Evolutionary conservation across 768 basidiomycete genomes (phyloP).

Genomic region (Mrakia blollopis): DNA sequence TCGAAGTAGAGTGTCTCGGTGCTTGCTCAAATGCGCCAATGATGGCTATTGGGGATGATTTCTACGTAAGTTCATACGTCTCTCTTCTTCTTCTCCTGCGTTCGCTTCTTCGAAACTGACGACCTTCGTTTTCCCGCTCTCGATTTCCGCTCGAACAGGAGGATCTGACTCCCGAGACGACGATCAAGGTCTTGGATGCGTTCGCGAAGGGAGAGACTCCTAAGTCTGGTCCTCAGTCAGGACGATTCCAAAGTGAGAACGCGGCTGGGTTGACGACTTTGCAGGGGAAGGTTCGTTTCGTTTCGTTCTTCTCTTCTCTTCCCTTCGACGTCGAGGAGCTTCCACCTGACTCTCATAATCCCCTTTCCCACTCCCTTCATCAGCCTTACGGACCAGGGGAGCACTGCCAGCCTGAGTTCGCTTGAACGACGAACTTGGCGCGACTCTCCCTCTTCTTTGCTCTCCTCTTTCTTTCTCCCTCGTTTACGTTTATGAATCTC

Average conservation of each 20-base stretch:
- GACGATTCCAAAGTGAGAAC: conserved; percentile 83
- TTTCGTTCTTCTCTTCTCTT: not conserved
- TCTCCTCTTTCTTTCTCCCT: not conserved
- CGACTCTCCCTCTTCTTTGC: not conserved
- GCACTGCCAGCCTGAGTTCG: conserved; percentile 78
- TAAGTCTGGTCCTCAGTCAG: conserved; percentile 88
- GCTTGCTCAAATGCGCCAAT: conserved; percentile 91
- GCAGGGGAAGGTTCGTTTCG: conserved; percentile 57
- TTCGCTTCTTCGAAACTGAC: not conserved
- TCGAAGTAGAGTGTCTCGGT: conserved; percentile 98
- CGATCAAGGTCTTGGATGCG: conserved; percentile 46
- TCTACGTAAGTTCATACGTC: conserved; percentile 61
- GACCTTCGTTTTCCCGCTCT: too few relatives aligned
- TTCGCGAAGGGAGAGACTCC: conserved; percentile 65
- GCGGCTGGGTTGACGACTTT: conserved; percentile 82
- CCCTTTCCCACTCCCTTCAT: not conserved
- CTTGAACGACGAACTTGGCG: conserved; percentile 32
- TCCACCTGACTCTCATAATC: too few relatives aligned
- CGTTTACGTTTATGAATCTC: not conserved
- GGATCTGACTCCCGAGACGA: conserved; percentile 50
- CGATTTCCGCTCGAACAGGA: conserved; percentile 37
- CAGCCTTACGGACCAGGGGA: conserved; percentile 94
- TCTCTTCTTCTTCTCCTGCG: conserved; percentile 22
- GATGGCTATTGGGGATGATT: conserved; percentile 93
- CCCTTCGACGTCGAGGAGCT: not conserved